A percentile compares a stretch with the other conserved stretches of the same genome.
Conservation (phyloP, 179 eudicot species). For the Silene noctiflora region DNA sequence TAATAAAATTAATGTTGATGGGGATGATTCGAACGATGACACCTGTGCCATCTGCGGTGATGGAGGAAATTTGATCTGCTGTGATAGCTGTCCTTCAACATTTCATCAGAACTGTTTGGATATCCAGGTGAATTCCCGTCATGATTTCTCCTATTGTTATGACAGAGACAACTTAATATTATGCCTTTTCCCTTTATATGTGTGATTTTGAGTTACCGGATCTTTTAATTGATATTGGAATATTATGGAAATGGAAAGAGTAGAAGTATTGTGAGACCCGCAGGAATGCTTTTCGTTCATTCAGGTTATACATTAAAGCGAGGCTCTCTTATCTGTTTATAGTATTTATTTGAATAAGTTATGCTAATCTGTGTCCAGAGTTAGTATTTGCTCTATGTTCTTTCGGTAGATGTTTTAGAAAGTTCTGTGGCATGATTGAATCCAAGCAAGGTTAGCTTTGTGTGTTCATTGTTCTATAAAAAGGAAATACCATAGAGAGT, state of each 20-base stretch:
- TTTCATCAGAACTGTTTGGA: constrained; percentile 90
- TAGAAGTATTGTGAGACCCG: background rate
- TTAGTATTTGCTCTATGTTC: background rate
- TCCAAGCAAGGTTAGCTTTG: background rate
- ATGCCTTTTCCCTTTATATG: background rate
- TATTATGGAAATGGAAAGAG: background rate
- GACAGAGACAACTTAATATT: background rate
- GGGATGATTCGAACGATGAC: constrained; percentile 96
- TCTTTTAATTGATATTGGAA: background rate
- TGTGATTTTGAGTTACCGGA: background rate
- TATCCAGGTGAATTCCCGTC: constrained; percentile 50
- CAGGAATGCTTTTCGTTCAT: background rate
- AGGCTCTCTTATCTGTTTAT: background rate
- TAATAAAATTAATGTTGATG: constrained; percentile 54
- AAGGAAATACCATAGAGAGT: background rate
- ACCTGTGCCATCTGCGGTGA: constrained; percentile 93
- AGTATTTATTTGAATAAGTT: background rate
- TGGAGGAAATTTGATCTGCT: constrained; percentile 96
- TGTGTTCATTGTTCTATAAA: background rate
- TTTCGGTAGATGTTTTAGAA: background rate
- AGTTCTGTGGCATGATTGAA: background rate
- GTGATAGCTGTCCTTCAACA: constrained; percentile 98
- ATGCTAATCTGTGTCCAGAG: background rate
- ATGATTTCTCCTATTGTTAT: background rate
- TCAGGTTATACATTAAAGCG: background rate